Evolutionary conservation across 345 rosid species (phyloP), one percentile per base, ranked within the genome.

Genomic region (Schrenkiella parvula): DNA sequence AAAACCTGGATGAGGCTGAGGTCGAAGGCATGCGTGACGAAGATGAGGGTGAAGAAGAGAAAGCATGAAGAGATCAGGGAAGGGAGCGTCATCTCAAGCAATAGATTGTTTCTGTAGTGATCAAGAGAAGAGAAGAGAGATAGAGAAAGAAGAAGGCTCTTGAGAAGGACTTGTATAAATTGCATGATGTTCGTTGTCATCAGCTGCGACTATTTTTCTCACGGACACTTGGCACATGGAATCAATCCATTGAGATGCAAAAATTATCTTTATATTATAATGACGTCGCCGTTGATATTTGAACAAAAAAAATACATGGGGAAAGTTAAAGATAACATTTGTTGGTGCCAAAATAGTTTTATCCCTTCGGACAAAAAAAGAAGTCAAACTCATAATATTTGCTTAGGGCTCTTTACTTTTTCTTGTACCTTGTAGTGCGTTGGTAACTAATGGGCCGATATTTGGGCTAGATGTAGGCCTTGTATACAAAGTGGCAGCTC

Each of bases 1-100:
- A 48, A 61, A 42, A 75, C 79, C 79, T 75, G 79, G 57, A 75
- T 75, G 64, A 75, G 6, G 73, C 48, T 67, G 64, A 68, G 55
- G 34, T 75, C 79, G 41, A 75, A 68, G 50, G 73, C 79, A 60
- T 75, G 73, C 68, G 73, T 68, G 56, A n/a, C 22, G 19, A 42
- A 68, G 39, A 60, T 32, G 50, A 75, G 8, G 39, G 48, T n/a
- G 26, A 22, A 32, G 63, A 68, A 32, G 73, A 60, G 41, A 60
- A 58, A 42, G 22, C 17, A 67, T 29, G 37, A 52, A 22, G 21
- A 48, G 38, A 48, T 10, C n/a, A 66, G 54, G 32, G 47, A 51
- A 74, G 64, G 14, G 18, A 25, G 19, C 17, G 2, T 43, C 79
- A 68, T 75, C 42, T 51, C 37, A 2, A 28, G 28, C 34, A 1